These are phyloP conservation scores for Alternaria sp. DNA, from an alignment of 2,329 filamentous ascomycete species.

Conservation along the genomic window DNA sequence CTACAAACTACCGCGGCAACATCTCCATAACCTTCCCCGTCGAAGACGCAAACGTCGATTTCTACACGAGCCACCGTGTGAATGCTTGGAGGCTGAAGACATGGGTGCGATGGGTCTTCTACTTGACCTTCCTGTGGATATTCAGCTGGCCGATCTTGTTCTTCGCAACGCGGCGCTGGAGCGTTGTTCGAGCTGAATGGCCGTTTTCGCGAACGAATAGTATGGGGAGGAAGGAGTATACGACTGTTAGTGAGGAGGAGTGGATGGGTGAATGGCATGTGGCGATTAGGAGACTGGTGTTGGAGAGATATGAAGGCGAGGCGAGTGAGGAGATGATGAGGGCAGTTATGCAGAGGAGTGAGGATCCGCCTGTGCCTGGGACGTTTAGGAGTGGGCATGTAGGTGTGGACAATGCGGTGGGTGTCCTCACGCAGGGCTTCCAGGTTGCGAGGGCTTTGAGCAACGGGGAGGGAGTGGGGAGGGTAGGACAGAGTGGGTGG, in stretches of 20 bases:
- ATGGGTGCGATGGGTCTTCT: constrained; percentile 71
- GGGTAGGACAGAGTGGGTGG: constrained; percentile 40
- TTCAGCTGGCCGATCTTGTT: constrained; percentile 74
- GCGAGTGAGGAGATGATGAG: constrained; percentile 57
- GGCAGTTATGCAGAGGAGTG: constrained; percentile 39
- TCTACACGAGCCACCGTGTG: constrained; percentile 67
- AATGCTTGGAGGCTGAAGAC: constrained; percentile 69
- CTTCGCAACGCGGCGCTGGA: constrained; percentile 70
- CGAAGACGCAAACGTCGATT: constrained; percentile 62
- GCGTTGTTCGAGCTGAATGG: constrained; percentile 69
- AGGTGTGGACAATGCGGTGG: constrained; percentile 41
- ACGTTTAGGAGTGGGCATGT: constrained; percentile 36
- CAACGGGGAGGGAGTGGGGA: constrained; percentile 15
- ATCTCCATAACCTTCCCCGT: constrained; percentile 66
- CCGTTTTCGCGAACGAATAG: constrained; percentile 53
- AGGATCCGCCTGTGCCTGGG: constrained; percentile 54
- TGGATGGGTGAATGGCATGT: constrained; percentile 70
- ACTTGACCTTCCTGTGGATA: constrained; percentile 70
- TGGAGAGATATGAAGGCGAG: constrained; percentile 62
- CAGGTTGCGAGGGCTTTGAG: constrained; percentile 39
- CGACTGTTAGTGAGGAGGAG: constrained; percentile 57
- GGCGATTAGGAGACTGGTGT: constrained; percentile 64
- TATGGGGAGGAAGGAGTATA: constrained; percentile 55
- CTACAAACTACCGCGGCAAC: constrained; percentile 71
- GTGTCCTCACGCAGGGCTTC: constrained; percentile 42